These are phyloP conservation scores for Auricularia auricula-judae DNA, from an alignment of 768 basidiomycete genomes.

Conservation along the genomic window DNA sequence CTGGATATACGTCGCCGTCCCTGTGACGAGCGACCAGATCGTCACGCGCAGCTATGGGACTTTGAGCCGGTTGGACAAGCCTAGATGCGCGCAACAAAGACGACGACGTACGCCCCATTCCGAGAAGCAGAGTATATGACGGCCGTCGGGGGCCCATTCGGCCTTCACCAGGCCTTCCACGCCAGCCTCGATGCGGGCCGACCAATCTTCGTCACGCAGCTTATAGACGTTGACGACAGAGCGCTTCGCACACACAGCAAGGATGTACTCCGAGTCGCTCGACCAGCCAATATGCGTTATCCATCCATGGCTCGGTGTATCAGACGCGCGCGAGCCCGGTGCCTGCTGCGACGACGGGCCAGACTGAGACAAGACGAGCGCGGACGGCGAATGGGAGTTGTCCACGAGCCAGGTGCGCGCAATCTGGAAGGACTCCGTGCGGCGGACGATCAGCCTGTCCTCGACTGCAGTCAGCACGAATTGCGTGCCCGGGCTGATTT, in stretches of 20 bases:
- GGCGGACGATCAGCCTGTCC: slow-evolving; percentile 72
- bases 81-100: slow-evolving; percentile 1
- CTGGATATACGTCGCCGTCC: slow-evolving; percentile 72
- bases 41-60: slow-evolving; percentile 63
- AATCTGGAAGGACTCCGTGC: slow-evolving; percentile 75
- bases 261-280: slow-evolving; percentile 74
- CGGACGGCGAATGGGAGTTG: slow-evolving; percentile 39
- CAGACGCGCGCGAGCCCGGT: slow-evolving; percentile 3
- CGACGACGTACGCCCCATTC: slow-evolving; percentile 74
- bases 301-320: slow-evolving; percentile 23
- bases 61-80: slow-evolving; percentile 2
- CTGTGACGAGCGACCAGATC: slow-evolving; percentile 72
- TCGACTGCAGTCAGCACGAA: slow-evolving; percentile 74
- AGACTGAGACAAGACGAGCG: slow-evolving; percentile 23
- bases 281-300: slow-evolving; percentile 82
- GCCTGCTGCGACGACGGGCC: slow-evolving; percentile 22
- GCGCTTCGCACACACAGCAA: slow-evolving; percentile 65
- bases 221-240: slow-evolving; percentile 70
- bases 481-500: slow-evolving; percentile 79
- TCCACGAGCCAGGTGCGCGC: slow-evolving; percentile 69
- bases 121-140: slow-evolving; percentile 78
- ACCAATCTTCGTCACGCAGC: slow-evolving; percentile 70
- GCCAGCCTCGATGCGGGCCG: slow-evolving; percentile 65
- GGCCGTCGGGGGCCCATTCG: slow-evolving; percentile 85
- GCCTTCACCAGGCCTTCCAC: slow-evolving; percentile 77